Evolutionary conservation across 805 yeast species (phyloP).

Genomic region (Candida coquimbonensis): DNA sequence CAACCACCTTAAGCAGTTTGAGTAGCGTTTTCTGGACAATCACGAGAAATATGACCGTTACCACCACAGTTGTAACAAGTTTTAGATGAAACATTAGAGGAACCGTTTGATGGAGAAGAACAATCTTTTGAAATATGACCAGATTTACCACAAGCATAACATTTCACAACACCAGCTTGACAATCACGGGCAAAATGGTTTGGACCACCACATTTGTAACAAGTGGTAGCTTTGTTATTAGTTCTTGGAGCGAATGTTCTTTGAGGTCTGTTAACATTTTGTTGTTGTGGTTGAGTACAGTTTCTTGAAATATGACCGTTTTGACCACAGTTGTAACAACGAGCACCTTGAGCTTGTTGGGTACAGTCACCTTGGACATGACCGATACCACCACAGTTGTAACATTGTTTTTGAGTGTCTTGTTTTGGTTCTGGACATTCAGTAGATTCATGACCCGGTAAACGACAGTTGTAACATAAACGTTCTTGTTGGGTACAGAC

Average conservation of each 20-base stretch:
- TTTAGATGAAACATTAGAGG: constrained; percentile 25
- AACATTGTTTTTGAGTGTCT: constrained; percentile 80
- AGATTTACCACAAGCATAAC: constrained; percentile 86
- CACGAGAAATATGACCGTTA: constrained; percentile 83
- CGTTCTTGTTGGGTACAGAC: constrained; percentile 79
- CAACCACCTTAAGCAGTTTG: not conserved
- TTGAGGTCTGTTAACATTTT: constrained; percentile 13
- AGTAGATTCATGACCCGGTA: constrained; percentile 82
- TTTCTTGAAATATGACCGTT: constrained; percentile 79
- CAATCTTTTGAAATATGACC: constrained; percentile 91
- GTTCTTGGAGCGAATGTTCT: constrained; percentile 14
- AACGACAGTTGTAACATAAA: constrained; percentile 87
- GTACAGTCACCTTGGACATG: constrained; percentile 83
- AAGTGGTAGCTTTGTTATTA: constrained; percentile 41
- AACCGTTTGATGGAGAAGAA: constrained; percentile 46
- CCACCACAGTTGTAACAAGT: constrained; percentile 42
- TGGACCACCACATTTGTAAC: constrained; percentile 90
- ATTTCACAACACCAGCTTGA: constrained; percentile 60
- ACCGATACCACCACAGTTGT: constrained; percentile 87
- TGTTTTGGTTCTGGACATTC: constrained; percentile 89
- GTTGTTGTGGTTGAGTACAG: constrained; percentile 46
- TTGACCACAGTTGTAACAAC: constrained; percentile 75
- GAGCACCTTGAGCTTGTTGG: constrained; percentile 46
- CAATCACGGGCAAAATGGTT: constrained; percentile 92
- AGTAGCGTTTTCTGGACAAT: constrained; percentile 35